These are phyloP conservation scores for Phytomonas sp. DNA, from an alignment of 208 protist genomes.

Conservation along the genomic window DNA sequence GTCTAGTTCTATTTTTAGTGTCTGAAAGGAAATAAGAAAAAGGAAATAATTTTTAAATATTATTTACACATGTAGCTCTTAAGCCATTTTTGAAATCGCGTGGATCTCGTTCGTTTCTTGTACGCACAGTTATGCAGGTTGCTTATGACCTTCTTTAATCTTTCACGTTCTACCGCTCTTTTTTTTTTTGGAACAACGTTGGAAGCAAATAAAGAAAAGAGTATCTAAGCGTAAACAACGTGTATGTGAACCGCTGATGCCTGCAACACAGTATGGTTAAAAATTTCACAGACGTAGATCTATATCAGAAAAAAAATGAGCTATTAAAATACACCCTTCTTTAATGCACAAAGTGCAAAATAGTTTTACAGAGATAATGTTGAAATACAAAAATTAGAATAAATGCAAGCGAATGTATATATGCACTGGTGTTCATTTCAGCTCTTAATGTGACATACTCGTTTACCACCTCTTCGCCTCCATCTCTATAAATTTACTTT, in stretches of 20 bases:
- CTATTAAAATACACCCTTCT: not conserved
- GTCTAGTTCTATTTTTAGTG: not conserved
- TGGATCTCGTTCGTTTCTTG: not conserved
- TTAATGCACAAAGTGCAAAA: not conserved
- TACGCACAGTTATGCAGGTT: not conserved
- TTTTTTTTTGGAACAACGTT: not conserved
- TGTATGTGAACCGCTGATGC: not conserved
- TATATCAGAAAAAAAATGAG: conserved; percentile 7
- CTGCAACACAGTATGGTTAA: not conserved
- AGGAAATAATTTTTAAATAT: not conserved
- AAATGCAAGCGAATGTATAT: not conserved
- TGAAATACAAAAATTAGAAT: not conserved
- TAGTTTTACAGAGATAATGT: not conserved
- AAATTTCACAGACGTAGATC: not conserved
- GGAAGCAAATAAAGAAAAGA: conserved; percentile 16
- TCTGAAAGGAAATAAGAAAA: not conserved
- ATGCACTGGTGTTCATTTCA: conserved; percentile 1
- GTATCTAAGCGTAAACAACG: conserved; percentile 8
- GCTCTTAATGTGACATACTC: not conserved
- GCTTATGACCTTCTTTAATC: conserved; percentile 1
- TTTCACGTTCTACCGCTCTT: not conserved
- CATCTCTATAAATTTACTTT: not conserved
- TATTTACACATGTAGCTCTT: not conserved
- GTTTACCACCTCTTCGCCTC: not conserved
- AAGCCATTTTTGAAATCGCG: not conserved